Evolutionary conservation across 2,329 filamentous ascomycete species (phyloP), one percentile per base, ranked within the genome.

Genomic region (Microsporum audouinii): DNA sequence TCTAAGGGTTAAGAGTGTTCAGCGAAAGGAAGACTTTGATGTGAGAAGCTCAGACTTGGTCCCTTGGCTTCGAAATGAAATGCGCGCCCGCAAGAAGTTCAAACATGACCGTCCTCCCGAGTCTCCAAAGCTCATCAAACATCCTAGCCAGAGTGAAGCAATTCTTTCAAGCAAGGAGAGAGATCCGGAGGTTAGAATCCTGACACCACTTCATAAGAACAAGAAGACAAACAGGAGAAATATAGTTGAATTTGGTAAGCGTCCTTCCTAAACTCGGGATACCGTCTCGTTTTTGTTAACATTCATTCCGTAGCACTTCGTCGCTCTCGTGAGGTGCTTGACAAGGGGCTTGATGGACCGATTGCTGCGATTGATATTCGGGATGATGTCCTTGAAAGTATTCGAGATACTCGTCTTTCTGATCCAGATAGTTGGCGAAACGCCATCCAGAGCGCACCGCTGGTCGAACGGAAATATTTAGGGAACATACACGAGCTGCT

Each of bases 171-270:
- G 71, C 1, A 71, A 64, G 59, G 77, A 82, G 49, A 76, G 80
- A 60, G 81, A 84, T 62, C 86, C 88, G 66, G 88, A 92, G 61
- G 91, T 97, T 53, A 86, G 88, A 63, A 87, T 97, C n/a, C 80
- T 96, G 2, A 82, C 91, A 4, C 84, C 88, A 0, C 87, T 89
- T 61, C 91, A 90, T 57, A 85, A 87, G 68, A 90, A 86, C 73
- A 96, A 96, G 75, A 97, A 96, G 77, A 88, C 88, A 65, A 96
- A 96, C 74, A 85, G 92, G 59, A 85, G 86, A 69, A 86, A 86
- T 33, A 90, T 97, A 57, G 86, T 96, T 56, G 89, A 95, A 71
- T 88, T 91, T 66, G 87, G 87, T 63, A 84, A 84, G 73, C 72
- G 70, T 61, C 80, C 77, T 65, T 79, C 79, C 3, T 33, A 33